phyloP scores from a whole-genome alignment of 1,139 yeast species.

The Yamadazyma dendronema region DNA sequence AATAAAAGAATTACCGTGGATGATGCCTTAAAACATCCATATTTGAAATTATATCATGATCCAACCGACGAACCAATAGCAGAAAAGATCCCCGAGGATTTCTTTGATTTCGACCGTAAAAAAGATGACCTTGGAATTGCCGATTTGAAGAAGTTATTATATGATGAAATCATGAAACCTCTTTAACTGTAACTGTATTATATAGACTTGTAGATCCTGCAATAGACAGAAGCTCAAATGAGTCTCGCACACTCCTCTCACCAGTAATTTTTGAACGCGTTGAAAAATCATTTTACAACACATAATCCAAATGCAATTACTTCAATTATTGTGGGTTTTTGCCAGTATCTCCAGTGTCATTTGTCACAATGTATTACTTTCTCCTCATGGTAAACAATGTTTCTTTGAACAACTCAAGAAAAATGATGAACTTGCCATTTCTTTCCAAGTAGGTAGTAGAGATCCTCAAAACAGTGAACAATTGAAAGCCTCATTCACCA shows the following conservation, averaged over 20 bases:
- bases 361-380: slow-evolving; percentile 81
- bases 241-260: no score
- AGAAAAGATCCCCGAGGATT: slow-evolving; percentile 53
- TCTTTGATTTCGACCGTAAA: slow-evolving; percentile 60
- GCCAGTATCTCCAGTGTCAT: slow-evolving; percentile 20
- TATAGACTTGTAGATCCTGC: slow-evolving; percentile 2
- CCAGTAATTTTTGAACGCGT: no score
- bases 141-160: slow-evolving; percentile 53
- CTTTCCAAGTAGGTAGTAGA: slow-evolving; percentile 94
- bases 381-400: slow-evolving; percentile 87
- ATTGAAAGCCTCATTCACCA: slow-evolving; percentile 68
- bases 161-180: slow-evolving; percentile 51
- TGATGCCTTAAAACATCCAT: slow-evolving; percentile 68
- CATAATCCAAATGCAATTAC: slow-evolving; percentile 9
- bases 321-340: slow-evolving; percentile 12
- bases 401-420: slow-evolving; percentile 79
- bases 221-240: slow-evolving; percentile 1
- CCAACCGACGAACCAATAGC: slow-evolving; percentile 72
- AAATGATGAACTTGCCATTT: slow-evolving; percentile 84
- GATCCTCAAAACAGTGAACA: slow-evolving; percentile 78
- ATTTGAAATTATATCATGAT: slow-evolving; percentile 64
- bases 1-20: slow-evolving; percentile 60
- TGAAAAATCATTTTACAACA: slow-evolving; percentile 2
- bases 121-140: slow-evolving; percentile 48
- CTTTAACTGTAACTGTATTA: slow-evolving; percentile 14